Percentiles rank a stretch among this genome's conserved stretches.
Evolutionary conservation across 257 asterid species (phyloP).

Genomic region (Plantago major): DNA sequence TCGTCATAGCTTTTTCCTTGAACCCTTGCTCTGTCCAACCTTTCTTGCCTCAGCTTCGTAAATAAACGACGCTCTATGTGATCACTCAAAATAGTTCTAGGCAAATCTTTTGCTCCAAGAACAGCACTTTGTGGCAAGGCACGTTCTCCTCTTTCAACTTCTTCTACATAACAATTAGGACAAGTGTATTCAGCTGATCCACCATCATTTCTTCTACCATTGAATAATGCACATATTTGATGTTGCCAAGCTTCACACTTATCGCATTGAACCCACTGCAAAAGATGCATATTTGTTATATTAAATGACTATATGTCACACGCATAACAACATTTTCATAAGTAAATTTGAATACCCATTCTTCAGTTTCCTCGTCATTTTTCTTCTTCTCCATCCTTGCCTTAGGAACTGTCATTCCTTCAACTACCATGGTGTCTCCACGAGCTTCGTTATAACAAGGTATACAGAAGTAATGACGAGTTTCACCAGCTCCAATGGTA

Average conservation of each 20-base stretch:
- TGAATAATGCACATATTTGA: conserved; percentile 94
- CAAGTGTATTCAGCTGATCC: conserved; percentile 99
- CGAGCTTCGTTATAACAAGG: conserved; percentile 86
- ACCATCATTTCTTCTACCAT: conserved; percentile 96
- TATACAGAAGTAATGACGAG: conserved; percentile 85
- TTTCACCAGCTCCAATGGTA: conserved; percentile 84
- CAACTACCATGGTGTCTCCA: conserved; percentile 77
- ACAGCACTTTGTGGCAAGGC: conserved; percentile 89
- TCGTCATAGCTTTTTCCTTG: conserved; percentile 82
- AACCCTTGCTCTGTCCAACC: conserved; percentile 75
- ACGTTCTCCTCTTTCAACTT: conserved; percentile 95
- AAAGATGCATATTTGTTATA: conserved; percentile 27
- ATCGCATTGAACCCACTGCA: conserved; percentile 99
- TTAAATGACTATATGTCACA: conserved; percentile 11
- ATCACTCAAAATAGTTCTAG: conserved; percentile 87
- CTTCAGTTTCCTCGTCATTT: conserved; percentile 93
- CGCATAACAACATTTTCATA: neutral
- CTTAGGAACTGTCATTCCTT: conserved; percentile 64
- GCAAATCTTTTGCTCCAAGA: conserved; percentile 98
- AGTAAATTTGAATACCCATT: conserved; percentile 68
- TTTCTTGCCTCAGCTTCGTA: conserved; percentile 67
- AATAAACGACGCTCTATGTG: conserved; percentile 82
- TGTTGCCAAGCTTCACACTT: conserved; percentile 99
- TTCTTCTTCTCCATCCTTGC: conserved; percentile 82
- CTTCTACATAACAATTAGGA: conserved; percentile 86